These are phyloP conservation scores for Lentinula lateritia DNA, from an alignment of 768 basidiomycete species.

Conservation along the genomic window DNA sequence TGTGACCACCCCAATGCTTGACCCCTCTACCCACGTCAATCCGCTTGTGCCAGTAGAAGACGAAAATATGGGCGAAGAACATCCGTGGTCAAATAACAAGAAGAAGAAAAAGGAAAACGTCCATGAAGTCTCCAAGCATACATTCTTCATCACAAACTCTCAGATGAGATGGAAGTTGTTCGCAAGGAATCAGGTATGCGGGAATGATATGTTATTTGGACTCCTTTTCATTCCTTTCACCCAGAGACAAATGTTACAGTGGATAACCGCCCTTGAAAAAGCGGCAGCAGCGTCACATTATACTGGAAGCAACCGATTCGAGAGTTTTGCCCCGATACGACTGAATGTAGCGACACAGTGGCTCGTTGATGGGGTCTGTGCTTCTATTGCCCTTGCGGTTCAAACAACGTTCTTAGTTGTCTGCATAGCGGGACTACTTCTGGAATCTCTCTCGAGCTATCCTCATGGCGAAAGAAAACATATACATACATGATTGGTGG, in stretches of 20 bases:
- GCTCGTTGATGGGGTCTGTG: conserved; percentile 93
- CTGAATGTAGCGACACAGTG: conserved; percentile 94
- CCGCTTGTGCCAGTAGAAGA: conserved; percentile 35
- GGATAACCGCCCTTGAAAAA: conserved; percentile 87
- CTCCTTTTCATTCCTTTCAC: conserved; percentile 4
- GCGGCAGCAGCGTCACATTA: conserved; percentile 75
- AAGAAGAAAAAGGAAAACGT: conserved; percentile 42
- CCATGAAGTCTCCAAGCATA: conserved; percentile 82
- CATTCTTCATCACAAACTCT: conserved; percentile 89
- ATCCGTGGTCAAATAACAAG: conserved; percentile 27
- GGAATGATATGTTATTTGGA: not conserved
- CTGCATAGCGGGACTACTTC: conserved; percentile 86
- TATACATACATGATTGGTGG: conserved; percentile 99
- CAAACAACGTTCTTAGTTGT: conserved; percentile 4
- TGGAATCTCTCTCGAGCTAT: conserved; percentile 96
- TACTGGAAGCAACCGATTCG: conserved; percentile 79
- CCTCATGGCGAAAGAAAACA: conserved; percentile 77
- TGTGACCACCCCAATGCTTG: conserved; percentile 56
- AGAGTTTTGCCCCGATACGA: conserved; percentile 89
- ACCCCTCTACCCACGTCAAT: conserved; percentile 74
- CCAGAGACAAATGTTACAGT: conserved; percentile 94
- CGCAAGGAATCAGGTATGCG: conserved; percentile 76
- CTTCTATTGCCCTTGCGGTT: not conserved
- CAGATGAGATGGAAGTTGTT: conserved; percentile 84
- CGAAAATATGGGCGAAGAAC: conserved; percentile 14